phyloP scores from a whole-genome alignment of 1,284 basidiomycete genomes.

The Rhodotorula sp. region DNA sequence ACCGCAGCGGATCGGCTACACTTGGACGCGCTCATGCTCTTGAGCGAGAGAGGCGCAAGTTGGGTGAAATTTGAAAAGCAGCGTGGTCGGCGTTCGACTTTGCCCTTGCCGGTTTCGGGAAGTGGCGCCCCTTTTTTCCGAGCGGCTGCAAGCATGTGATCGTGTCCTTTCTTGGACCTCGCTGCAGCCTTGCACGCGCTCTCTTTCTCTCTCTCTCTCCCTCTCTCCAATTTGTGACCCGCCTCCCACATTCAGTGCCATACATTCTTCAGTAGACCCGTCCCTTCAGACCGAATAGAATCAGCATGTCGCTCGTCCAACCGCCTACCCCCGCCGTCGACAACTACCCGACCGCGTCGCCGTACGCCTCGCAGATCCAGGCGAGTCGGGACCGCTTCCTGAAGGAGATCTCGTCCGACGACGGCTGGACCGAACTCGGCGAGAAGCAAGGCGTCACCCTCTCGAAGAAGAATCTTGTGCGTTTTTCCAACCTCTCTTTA shows the following conservation, averaged over 20 bases:
- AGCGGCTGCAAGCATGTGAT: too few relatives aligned
- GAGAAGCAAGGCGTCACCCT: conserved; percentile 26
- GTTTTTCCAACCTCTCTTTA: neutral
- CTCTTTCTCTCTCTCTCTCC: too few relatives aligned
- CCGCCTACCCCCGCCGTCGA: conserved; percentile 18
- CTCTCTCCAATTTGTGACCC: neutral
- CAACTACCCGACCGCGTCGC: conserved; percentile 20
- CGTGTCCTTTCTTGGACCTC: too few relatives aligned
- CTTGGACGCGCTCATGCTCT: too few relatives aligned
- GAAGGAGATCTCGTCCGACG: conserved; percentile 20
- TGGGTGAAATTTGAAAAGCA: too few relatives aligned
- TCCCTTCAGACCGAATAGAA: neutral
- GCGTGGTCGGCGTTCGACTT: too few relatives aligned
- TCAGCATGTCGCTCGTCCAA: neutral
- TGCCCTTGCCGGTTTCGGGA: too few relatives aligned
- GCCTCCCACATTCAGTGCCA: neutral
- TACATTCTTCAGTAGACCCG: neutral
- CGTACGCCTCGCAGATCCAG: conserved; percentile 11
- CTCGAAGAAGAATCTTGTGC: conserved; percentile 10
- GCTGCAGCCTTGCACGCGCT: too few relatives aligned
- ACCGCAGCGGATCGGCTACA: too few relatives aligned
- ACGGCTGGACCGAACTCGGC: conserved; percentile 31
- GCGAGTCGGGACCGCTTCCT: conserved; percentile 15
- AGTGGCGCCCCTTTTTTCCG: too few relatives aligned
- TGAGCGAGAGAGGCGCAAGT: too few relatives aligned